Percentiles rank a stretch among this genome's conserved stretches.
Conservation (phyloP, 331 rosid genomes). For the Saraca asoca region DNA sequence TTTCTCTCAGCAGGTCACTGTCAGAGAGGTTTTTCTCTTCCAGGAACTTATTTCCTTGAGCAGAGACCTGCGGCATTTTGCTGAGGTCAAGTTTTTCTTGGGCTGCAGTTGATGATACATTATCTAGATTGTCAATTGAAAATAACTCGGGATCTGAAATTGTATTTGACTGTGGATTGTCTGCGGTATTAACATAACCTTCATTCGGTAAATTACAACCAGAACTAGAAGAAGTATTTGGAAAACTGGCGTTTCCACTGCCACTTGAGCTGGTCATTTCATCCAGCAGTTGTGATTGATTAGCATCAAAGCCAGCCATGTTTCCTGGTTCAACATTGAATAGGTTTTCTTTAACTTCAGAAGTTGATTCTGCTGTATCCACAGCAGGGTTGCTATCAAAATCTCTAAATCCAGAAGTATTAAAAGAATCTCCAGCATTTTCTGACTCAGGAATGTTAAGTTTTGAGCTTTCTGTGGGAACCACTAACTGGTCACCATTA, state of each 20-base stretch:
- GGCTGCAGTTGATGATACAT: slow-evolving; percentile 40
- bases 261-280: slow-evolving; percentile 44
- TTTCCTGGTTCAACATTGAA: slow-evolving; percentile 46
- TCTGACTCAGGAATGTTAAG: slow-evolving; percentile 49
- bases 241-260: slow-evolving; percentile 38
- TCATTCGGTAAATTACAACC: slow-evolving; percentile 36
- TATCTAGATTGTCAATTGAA: slow-evolving; percentile 41
- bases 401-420: slow-evolving; percentile 52
- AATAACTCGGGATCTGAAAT: slow-evolving; percentile 43
- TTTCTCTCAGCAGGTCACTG: slow-evolving; percentile 41
- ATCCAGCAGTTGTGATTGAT: slow-evolving; percentile 43
- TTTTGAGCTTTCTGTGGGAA: slow-evolving; percentile 37
- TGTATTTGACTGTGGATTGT: slow-evolving; percentile 42
- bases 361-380: slow-evolving; percentile 49
- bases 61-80: slow-evolving; percentile 45
- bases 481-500: slow-evolving; percentile 46
- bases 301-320: slow-evolving; percentile 41
- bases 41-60: slow-evolving; percentile 43
- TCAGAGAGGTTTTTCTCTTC: slow-evolving; percentile 45
- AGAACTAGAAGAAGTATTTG: slow-evolving; percentile 38
- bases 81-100: slow-evolving; percentile 45
- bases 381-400: slow-evolving; percentile 42
- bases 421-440: slow-evolving; percentile 46
- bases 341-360: slow-evolving; percentile 49
- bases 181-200: slow-evolving; percentile 35